A percentile compares a stretch with the other conserved stretches of the same genome.
phyloP scores from a whole-genome alignment of 306 rosid species.

The Calophaca sinica region DNA sequence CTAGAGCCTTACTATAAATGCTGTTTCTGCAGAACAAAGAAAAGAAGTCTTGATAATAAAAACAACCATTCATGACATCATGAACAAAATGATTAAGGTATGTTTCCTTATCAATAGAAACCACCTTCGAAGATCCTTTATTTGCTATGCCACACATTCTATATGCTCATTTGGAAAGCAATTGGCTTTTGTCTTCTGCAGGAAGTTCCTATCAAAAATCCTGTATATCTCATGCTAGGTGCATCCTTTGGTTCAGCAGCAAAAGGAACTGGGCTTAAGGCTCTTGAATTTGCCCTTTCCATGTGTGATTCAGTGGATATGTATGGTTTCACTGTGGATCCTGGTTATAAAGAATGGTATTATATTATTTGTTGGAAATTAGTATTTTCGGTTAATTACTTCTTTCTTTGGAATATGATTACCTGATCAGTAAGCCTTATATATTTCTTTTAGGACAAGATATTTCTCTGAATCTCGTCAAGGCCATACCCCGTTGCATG shows the following conservation, averaged over 20 bases:
- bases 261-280: conserved; percentile 99
- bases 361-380: conserved; percentile 25
- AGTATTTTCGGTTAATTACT: conserved; percentile 28
- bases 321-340: conserved; percentile 99
- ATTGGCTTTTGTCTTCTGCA: conserved; percentile 60
- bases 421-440: conserved; percentile 34
- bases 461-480: conserved; percentile 98
- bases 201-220: conserved; percentile 90
- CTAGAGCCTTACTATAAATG: conserved; percentile 45
- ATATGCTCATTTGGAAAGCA: conserved; percentile 37
- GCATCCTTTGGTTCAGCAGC: conserved; percentile 98
- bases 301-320: conserved; percentile 95
- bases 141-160: conserved; percentile 24
- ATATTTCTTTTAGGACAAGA: conserved; percentile 75
- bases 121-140: conserved; percentile 30
- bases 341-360: conserved; percentile 98
- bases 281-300: conserved; percentile 97
- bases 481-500: conserved; percentile 97
- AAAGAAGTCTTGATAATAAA: conserved; percentile 90
- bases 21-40: conserved; percentile 72
- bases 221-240: conserved; percentile 94
- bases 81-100: conserved; percentile 92
- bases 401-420: conserved; percentile 33
- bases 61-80: conserved; percentile 93
- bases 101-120: conserved; percentile 34